Conservation (phyloP, 148 eudicot genomes). For the Rhododendron henanense region DNA sequence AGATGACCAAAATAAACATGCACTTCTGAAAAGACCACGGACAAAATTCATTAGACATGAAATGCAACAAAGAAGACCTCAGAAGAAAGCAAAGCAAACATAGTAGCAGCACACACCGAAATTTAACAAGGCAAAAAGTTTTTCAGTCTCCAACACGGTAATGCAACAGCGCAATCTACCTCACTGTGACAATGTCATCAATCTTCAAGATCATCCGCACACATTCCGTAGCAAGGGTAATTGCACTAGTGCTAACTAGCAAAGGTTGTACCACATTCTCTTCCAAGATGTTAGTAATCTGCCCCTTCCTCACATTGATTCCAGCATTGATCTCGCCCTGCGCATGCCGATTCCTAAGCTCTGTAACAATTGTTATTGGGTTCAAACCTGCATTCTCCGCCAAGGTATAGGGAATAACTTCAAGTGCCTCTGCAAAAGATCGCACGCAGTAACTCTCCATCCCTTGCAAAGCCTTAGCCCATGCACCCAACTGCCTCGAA, state of each 20-base stretch:
- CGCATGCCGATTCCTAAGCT: constrained; percentile 93
- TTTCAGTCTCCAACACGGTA: background rate
- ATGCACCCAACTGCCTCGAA: constrained; percentile 89
- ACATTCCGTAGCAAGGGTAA: constrained; percentile 79
- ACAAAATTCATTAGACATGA: background rate
- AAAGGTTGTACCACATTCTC: constrained; percentile 97
- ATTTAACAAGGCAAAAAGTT: constrained; percentile 2
- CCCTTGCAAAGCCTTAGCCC: constrained; percentile 93
- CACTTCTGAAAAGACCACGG: background rate
- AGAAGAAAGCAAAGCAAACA: background rate
- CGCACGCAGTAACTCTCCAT: constrained; percentile 88
- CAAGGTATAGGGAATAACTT: constrained; percentile 91
- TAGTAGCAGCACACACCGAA: constrained; percentile 3
- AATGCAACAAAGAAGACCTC: background rate
- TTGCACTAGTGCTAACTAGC: constrained; percentile 93
- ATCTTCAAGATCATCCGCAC: constrained; percentile 99
- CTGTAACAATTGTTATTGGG: constrained; percentile 85
- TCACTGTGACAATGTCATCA: constrained; percentile 95
- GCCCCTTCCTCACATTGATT: constrained; percentile 98
- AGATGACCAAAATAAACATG: background rate
- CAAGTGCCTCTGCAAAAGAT: constrained; percentile 93
- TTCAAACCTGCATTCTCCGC: constrained; percentile 97
- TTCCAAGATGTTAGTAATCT: constrained; percentile 87
- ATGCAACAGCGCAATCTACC: constrained; percentile 40
- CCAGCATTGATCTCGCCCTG: constrained; percentile 96